phyloP scores from a whole-genome alignment of 495 filamentous ascomycete species.

The Pyronema omphalodes region DNA sequence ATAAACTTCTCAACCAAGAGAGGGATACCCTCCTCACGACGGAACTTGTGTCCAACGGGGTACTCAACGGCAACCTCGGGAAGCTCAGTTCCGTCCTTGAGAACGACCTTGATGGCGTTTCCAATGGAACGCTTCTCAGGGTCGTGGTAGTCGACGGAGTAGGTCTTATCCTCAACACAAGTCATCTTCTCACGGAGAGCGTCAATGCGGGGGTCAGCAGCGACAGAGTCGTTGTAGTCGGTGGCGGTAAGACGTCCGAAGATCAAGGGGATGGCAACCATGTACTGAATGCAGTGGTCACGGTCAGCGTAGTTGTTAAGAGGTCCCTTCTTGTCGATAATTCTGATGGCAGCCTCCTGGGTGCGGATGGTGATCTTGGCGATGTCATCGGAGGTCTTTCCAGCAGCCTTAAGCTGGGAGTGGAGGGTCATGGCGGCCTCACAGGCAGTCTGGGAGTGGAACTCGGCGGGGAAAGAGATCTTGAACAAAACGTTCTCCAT shows the following conservation, averaged over 20 bases:
- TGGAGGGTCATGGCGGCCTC: constrained; percentile 82
- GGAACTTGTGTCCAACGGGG: constrained; percentile 76
- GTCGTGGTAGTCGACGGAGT: constrained; percentile 87
- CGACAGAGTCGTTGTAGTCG: constrained; percentile 88
- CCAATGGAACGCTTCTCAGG: constrained; percentile 82
- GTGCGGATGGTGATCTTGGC: constrained; percentile 83
- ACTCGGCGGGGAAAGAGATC: constrained; percentile 76
- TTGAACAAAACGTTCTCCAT: constrained; percentile 99
- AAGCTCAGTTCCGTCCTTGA: constrained; percentile 87
- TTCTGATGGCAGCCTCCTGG: constrained; percentile 93
- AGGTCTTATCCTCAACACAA: constrained; percentile 89
- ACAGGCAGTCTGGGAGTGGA: constrained; percentile 97
- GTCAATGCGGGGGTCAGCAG: constrained; percentile 75
- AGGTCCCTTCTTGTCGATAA: constrained; percentile 99
- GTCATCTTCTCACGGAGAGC: constrained; percentile 75
- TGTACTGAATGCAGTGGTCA: constrained; percentile 99
- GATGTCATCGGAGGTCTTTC: constrained; percentile 89
- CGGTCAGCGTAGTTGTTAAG: constrained; percentile 99
- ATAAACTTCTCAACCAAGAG: constrained; percentile 88
- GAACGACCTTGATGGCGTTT: constrained; percentile 80
- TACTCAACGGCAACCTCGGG: constrained; percentile 89
- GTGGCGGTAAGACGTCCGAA: constrained; percentile 78
- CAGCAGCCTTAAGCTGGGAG: constrained; percentile 57
- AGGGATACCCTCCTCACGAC: constrained; percentile 92
- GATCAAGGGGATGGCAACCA: constrained; percentile 87